phyloP scores from a whole-genome alignment of 345 rosid genomes.

The Fremontodendron californicum region DNA sequence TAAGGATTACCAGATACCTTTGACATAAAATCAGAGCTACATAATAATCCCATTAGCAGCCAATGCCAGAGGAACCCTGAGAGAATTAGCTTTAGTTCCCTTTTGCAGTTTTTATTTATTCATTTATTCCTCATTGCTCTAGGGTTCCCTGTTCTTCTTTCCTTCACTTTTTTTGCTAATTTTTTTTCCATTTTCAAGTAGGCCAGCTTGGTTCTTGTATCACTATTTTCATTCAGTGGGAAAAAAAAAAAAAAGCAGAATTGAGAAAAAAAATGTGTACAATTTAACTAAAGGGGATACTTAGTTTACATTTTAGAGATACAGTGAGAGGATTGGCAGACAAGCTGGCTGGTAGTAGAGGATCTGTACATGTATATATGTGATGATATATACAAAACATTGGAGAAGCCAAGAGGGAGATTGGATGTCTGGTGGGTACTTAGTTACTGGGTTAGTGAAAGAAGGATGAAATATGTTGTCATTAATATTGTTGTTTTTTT shows the following conservation, averaged over 20 bases:
- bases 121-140: slow-evolving; percentile 60
- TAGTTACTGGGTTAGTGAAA: slow-evolving; percentile 43
- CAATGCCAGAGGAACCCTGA: slow-evolving; percentile 38
- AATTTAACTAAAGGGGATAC: slow-evolving; percentile 32
- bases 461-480: slow-evolving; percentile 42
- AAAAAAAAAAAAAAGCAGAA: not conserved
- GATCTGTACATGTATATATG: slow-evolving; percentile 52
- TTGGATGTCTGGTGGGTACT: slow-evolving; percentile 46
- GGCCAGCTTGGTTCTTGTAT: slow-evolving; percentile 44
- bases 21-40: slow-evolving; percentile 47
- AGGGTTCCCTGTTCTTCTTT: slow-evolving; percentile 33
- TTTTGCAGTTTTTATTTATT: slow-evolving; percentile 48
- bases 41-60: slow-evolving; percentile 38
- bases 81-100: slow-evolving; percentile 45
- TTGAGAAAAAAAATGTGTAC: slow-evolving; percentile 30
- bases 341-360: slow-evolving; percentile 40
- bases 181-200: slow-evolving; percentile 29
- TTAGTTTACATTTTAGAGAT: slow-evolving; percentile 28
- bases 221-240: slow-evolving; percentile 22
- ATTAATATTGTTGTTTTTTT: slow-evolving; percentile 30
- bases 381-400: slow-evolving; percentile 47
- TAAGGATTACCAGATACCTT: slow-evolving; percentile 37
- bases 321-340: slow-evolving; percentile 34
- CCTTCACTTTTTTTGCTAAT: slow-evolving; percentile 10
- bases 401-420: slow-evolving; percentile 44